These are phyloP conservation scores for Fusarium sp. DNA, from an alignment of 2,329 filamentous ascomycete genomes.

Conservation along the genomic window DNA sequence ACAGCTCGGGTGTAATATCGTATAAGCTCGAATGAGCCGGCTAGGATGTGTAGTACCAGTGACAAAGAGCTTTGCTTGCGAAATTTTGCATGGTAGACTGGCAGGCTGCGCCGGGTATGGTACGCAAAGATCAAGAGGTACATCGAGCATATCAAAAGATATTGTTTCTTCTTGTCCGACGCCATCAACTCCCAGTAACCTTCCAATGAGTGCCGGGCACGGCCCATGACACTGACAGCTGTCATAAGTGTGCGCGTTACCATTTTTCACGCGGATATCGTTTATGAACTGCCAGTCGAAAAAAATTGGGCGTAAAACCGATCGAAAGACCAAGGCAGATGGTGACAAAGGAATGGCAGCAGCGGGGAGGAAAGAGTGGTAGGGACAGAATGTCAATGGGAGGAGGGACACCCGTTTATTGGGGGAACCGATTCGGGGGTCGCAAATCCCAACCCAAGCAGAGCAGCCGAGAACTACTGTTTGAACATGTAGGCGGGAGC, in stretches of 20 bases:
- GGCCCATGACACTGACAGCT: not conserved
- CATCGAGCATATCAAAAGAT: not conserved
- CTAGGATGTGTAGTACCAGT: not conserved
- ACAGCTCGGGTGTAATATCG: too few relatives aligned
- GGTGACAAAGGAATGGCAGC: not conserved
- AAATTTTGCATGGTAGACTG: not conserved
- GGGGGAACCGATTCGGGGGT: not conserved
- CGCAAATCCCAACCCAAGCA: not conserved
- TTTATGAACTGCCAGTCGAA: not conserved
- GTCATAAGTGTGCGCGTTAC: not conserved
- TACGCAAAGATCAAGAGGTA: not conserved
- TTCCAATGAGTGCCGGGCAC: too few relatives aligned
- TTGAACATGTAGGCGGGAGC: not conserved
- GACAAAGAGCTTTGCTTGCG: not conserved
- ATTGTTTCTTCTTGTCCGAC: not conserved
- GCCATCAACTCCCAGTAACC: not conserved
- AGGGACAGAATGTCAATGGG: not conserved
- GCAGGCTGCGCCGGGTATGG: conserved; percentile 1
- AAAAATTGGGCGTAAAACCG: not conserved
- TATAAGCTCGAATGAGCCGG: not conserved
- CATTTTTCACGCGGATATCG: not conserved
- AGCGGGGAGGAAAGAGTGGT: not conserved
- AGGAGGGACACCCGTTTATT: not conserved
- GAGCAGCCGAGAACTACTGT: not conserved
- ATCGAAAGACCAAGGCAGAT: not conserved